Conservation (phyloP, 164 flowering plant species). For the Protea cynaroides region DNA sequence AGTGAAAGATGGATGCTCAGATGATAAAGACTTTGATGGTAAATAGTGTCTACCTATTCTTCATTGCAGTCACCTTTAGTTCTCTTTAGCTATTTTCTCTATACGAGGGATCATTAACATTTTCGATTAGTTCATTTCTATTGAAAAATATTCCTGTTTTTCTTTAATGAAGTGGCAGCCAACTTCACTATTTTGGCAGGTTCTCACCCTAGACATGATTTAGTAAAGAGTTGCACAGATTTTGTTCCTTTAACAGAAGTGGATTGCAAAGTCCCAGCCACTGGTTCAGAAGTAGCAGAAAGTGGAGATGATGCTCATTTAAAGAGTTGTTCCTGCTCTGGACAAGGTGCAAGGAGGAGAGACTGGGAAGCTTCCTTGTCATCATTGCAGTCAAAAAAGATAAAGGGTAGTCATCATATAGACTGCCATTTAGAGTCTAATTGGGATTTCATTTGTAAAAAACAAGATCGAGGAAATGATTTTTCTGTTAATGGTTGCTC, state of each 20-base stretch:
- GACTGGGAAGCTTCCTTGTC: conserved; percentile 67
- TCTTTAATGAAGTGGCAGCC: background rate
- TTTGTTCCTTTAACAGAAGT: conserved; percentile 11
- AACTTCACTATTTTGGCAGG: conserved; percentile 12
- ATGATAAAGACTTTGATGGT: conserved; percentile 19
- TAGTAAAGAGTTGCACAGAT: conserved; percentile 12
- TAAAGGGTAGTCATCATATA: conserved; percentile 50
- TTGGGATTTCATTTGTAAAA: conserved; percentile 19
- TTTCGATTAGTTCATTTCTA: background rate
- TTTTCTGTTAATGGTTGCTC: conserved; percentile 22
- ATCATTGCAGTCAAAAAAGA: conserved; percentile 74
- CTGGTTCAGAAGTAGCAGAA: conserved; percentile 11
- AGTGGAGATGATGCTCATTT: conserved; percentile 15
- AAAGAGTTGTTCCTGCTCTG: conserved; percentile 37
- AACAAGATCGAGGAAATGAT: conserved; percentile 15
- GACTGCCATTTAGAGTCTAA: conserved; percentile 29
- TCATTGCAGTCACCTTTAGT: background rate
- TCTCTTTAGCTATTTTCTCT: background rate
- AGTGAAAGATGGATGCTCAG: conserved; percentile 13
- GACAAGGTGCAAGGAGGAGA: conserved; percentile 38
- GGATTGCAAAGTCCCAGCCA: conserved; percentile 11
- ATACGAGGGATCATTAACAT: background rate
- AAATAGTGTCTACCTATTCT: background rate
- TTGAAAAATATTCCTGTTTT: background rate
- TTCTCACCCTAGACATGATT: conserved; percentile 8